Conservation (phyloP, 768 basidiomycete genomes). For the Rhodotorula kratochvilovae region DNA sequence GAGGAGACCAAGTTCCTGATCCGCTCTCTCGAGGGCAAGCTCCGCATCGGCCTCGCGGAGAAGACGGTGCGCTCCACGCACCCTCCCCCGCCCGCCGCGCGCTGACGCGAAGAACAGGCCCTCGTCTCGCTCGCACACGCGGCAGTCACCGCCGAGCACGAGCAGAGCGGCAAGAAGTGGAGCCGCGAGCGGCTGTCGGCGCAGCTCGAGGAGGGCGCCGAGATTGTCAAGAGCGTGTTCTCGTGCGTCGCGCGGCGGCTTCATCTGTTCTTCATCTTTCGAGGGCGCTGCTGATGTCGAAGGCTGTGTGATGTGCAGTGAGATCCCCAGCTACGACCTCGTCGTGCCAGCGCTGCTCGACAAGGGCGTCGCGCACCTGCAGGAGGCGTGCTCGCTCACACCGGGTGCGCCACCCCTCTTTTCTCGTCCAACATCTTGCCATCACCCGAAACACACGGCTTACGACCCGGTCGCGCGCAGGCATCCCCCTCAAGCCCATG, state of each 20-base stretch:
- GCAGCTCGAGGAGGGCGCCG: constrained; percentile 70
- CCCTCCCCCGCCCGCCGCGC: background rate
- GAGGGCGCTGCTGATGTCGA: background rate
- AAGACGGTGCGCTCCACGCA: constrained; percentile 56
- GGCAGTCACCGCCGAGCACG: constrained; percentile 60
- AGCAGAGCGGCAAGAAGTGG: constrained; percentile 54
- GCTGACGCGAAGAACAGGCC: constrained; percentile 1
- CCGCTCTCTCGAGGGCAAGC: constrained; percentile 89
- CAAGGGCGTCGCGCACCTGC: constrained; percentile 66
- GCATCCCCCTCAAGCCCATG: constrained; percentile 95
- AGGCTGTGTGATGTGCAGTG: constrained; percentile 54
- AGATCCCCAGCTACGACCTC: constrained; percentile 84
- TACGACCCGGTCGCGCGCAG: too few species aligned
- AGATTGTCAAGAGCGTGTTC: constrained; percentile 81
- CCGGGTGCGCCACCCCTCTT: constrained; percentile 57
- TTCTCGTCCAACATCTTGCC: too few species aligned
- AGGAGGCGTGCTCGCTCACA: constrained; percentile 76
- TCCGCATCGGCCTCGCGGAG: constrained; percentile 94
- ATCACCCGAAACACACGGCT: too few species aligned
- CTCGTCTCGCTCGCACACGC: constrained; percentile 90
- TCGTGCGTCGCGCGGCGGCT: constrained; percentile 56
- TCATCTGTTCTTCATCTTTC: background rate
- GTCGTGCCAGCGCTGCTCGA: constrained; percentile 85
- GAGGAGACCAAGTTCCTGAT: constrained; percentile 93
- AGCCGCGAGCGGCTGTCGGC: constrained; percentile 69